These are phyloP conservation scores for Colletotrichum musae DNA, from an alignment of 2,329 filamentous ascomycete species.

Conservation along the genomic window DNA sequence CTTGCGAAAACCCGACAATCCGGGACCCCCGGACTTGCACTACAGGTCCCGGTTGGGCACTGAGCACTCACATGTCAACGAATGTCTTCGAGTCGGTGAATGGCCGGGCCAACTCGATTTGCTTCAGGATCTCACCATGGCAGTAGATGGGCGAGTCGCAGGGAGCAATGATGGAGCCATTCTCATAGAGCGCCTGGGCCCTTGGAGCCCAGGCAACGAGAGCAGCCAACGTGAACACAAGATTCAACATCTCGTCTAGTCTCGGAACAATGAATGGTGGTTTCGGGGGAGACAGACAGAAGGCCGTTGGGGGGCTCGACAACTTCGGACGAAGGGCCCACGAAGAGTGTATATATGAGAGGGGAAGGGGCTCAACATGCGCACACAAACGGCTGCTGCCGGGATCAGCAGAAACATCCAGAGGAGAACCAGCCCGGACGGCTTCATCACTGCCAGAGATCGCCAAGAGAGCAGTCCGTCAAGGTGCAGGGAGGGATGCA, in stretches of 20 bases:
- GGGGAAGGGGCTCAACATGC: neutral
- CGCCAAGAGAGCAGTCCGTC: conserved; percentile 13
- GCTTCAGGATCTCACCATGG: conserved; percentile 73
- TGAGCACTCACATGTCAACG: conserved; percentile 72
- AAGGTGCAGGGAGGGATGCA: conserved; percentile 7
- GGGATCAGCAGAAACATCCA: conserved; percentile 2
- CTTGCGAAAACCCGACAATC: too few relatives aligned
- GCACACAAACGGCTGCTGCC: neutral
- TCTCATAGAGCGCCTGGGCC: conserved; percentile 66
- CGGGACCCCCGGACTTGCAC: neutral
- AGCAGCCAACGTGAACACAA: conserved; percentile 19
- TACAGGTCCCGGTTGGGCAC: neutral
- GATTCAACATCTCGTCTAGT: conserved; percentile 13
- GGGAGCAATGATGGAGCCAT: conserved; percentile 73
- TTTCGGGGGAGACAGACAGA: neutral
- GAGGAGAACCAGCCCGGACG: conserved; percentile 17
- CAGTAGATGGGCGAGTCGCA: conserved; percentile 80
- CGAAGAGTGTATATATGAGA: conserved; percentile 24
- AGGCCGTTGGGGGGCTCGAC: neutral
- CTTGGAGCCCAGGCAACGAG: conserved; percentile 43
- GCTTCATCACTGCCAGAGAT: conserved; percentile 24
- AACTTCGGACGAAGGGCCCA: conserved; percentile 22
- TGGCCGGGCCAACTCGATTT: conserved; percentile 74
- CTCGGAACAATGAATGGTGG: neutral
- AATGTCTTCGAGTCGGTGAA: conserved; percentile 80